phyloP scores from a whole-genome alignment of 768 basidiomycete genomes.

The Trametes villosa region DNA sequence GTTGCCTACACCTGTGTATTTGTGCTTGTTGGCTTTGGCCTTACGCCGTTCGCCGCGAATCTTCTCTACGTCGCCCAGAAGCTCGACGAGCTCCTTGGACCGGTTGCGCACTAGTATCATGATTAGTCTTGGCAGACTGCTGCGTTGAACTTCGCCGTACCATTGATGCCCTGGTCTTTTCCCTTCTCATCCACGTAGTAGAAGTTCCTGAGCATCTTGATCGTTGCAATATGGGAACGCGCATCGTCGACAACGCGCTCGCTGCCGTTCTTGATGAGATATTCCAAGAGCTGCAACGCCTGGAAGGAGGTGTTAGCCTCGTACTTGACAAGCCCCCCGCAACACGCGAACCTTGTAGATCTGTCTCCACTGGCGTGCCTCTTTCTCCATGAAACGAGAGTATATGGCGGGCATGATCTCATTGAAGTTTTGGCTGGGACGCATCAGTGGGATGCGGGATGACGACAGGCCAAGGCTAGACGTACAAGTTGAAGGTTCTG shows the following conservation, averaged over 20 bases:
- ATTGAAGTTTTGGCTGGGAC: slow-evolving; percentile 89
- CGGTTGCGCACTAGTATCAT: slow-evolving; percentile 83
- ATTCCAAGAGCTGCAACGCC: slow-evolving; percentile 93
- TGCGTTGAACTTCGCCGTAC: slow-evolving; percentile 43
- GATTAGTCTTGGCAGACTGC: neutral
- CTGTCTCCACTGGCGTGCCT: slow-evolving; percentile 97
- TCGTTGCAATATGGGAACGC: slow-evolving; percentile 88
- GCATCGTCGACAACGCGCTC: slow-evolving; percentile 99
- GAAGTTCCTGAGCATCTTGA: slow-evolving; percentile 98
- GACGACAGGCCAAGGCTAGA: slow-evolving; percentile 1
- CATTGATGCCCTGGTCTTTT: slow-evolving; percentile 97
- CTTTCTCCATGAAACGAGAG: slow-evolving; percentile 95
- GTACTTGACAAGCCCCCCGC: neutral
- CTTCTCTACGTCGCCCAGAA: slow-evolving; percentile 88
- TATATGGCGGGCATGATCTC: slow-evolving; percentile 99
- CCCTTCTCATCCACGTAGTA: slow-evolving; percentile 99
- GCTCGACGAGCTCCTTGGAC: slow-evolving; percentile 88
- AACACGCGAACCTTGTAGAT: slow-evolving; percentile 83
- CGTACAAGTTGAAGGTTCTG: slow-evolving; percentile 98
- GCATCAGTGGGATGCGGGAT: neutral
- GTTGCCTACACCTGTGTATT: slow-evolving; percentile 87
- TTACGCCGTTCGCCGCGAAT: slow-evolving; percentile 90
- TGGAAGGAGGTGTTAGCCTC: slow-evolving; percentile 31
- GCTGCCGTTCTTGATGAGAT: slow-evolving; percentile 94
- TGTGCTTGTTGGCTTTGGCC: slow-evolving; percentile 88